Percentiles rank a stretch among this genome's conserved stretches.
phyloP scores from a whole-genome alignment of 2,329 filamentous ascomycete species.

The Coniochaeta prunicola region DNA sequence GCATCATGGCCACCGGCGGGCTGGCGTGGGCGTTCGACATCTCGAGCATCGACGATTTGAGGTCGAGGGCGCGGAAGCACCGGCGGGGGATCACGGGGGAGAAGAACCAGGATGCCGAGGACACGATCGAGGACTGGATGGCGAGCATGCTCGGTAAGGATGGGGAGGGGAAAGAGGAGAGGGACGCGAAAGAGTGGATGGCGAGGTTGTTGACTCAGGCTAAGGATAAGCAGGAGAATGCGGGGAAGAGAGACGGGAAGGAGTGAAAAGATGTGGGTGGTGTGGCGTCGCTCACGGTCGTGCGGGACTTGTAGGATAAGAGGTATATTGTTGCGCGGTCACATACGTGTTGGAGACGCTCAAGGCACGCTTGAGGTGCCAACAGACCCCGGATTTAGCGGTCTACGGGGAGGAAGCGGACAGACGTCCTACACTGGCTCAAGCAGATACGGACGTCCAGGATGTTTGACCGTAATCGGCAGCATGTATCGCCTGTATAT shows the following conservation, averaged over 20 bases:
- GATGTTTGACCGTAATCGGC: too few species aligned
- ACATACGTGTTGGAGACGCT: too few species aligned
- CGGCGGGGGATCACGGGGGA: constrained; percentile 23
- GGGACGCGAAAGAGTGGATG: neutral
- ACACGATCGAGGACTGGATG: constrained; percentile 56
- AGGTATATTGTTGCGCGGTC: too few species aligned
- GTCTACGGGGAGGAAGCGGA: too few species aligned
- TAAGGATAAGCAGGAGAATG: neutral
- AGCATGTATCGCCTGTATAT: too few species aligned
- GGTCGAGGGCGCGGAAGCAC: constrained; percentile 38
- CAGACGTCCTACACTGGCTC: too few species aligned
- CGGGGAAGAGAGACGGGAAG: neutral
- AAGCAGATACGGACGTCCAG: too few species aligned
- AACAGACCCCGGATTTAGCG: too few species aligned
- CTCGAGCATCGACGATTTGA: constrained; percentile 58
- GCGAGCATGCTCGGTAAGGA: constrained; percentile 52
- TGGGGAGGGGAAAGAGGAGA: constrained; percentile 15
- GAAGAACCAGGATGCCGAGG: constrained; percentile 45
- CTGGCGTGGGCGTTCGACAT: constrained; percentile 73
- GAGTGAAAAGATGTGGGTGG: too few species aligned
- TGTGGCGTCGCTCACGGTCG: neutral
- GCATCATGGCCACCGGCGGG: constrained; percentile 67
- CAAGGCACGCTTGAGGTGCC: too few species aligned
- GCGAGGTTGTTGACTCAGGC: neutral
- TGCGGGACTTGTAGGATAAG: neutral